Base-by-base conservation (phyloP, 257 asterid species). In the Solanum etuberosum region DNA sequence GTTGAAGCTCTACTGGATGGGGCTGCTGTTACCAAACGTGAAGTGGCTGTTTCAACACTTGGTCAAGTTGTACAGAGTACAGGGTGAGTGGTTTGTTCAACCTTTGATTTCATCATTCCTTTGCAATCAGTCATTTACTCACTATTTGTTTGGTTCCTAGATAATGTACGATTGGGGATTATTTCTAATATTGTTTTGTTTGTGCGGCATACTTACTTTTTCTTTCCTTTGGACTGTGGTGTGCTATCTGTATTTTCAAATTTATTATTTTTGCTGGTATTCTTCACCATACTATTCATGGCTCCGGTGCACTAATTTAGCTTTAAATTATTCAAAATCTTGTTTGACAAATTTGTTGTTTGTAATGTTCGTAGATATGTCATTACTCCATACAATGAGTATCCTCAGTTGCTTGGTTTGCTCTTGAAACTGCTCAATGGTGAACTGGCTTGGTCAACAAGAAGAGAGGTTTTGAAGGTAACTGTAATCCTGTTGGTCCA, bases 21-120 rank as follows among this genome's bases (percentile, higher is more conserved):
- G 54, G 98, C 99, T 88, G 98, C 98, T 84, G 99, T 96, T 88
- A 89, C 91, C 88, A 97, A 96, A 92, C 99, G 99, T 72, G 99
- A 97, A 93, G 99, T 97, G 87, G 99, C 99, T 37, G 98, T 97
- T 85, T 93, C 98, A 81, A 97, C 99, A 81, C 98, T 97, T 40
- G 99, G 99, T 91, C 99, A 96, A 91, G 99, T 97, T 90, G 98
- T 97, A 78, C 99, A 97, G 90, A 96, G 99, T 93, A 97, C 99
- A 6, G 99, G 99, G 99, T 96, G 93, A 86, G 95, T n/a, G 54
- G 74, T 77, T 29, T 77, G 83, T 88, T 86, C 38, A 85, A 86
- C 83, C 21, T 83, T 87, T 76, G 83, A 65, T 13, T 82, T n/a
- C 80, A 68, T 34, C 29, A 76, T 84, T 86, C 46, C 59, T 74